Conservation (phyloP, 1,139 yeast genomes). For the Yamadazyma diddensiae region DNA sequence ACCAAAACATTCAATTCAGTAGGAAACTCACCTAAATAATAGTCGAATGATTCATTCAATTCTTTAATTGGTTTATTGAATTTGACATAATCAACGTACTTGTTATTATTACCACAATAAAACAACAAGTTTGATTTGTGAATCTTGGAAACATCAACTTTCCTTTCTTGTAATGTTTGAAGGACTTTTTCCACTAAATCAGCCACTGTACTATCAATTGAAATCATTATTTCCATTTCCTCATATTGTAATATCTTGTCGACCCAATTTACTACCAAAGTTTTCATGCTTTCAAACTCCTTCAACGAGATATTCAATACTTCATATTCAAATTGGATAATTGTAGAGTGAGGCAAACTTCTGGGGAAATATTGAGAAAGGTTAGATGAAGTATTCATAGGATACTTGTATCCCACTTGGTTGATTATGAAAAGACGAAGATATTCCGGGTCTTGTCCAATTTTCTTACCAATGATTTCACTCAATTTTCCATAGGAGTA, state of each 20-base stretch:
- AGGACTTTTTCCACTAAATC: constrained; percentile 59
- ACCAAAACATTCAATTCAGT: constrained; percentile 41
- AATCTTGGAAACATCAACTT: constrained; percentile 29
- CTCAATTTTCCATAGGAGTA: constrained; percentile 62
- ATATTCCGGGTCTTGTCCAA: constrained; percentile 53
- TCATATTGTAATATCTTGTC: constrained; percentile 63
- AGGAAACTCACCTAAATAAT: constrained; percentile 45
- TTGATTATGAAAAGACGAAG: constrained; percentile 63
- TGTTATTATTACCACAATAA: constrained; percentile 52
- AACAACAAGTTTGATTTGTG: constrained; percentile 49
- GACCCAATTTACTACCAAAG: constrained; percentile 63
- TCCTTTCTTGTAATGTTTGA: constrained; percentile 50
- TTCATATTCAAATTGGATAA: constrained; percentile 65
- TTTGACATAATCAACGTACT: constrained; percentile 34
- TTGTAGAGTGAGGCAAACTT: constrained; percentile 44
- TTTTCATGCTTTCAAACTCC: constrained; percentile 74
- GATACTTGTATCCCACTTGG: constrained; percentile 51
- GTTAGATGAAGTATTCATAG: constrained; percentile 41
- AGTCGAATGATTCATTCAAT: constrained; percentile 32
- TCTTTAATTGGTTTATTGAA: constrained; percentile 37
- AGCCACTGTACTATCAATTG: constrained; percentile 54
- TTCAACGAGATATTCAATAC: constrained; percentile 67
- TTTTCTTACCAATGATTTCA: constrained; percentile 53
- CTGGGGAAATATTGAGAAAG: constrained; percentile 49
- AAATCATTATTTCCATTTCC: constrained; percentile 65